A percentile compares a stretch with the other conserved stretches of the same genome.
phyloP scores from a whole-genome alignment of 1,139 yeast species.

The Geotrichum aggregatum region DNA sequence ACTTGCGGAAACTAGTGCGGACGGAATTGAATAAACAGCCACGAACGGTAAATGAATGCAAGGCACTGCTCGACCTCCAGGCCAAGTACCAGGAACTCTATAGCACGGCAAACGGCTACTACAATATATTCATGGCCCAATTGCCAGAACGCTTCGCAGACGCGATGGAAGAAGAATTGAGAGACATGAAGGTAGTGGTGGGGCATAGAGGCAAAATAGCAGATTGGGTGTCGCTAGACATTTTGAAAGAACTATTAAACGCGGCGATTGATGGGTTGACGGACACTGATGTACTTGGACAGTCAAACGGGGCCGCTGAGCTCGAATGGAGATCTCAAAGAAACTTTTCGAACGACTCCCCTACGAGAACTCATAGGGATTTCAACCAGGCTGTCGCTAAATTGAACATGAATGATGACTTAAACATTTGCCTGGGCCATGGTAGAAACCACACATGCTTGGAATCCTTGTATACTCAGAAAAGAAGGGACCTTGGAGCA shows the following conservation, averaged over 20 bases:
- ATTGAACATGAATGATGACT: too few species aligned
- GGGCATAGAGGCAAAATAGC: not conserved
- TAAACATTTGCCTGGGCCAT: too few species aligned
- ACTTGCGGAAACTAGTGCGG: not conserved
- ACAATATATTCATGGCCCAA: not conserved
- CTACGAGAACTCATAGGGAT: too few species aligned
- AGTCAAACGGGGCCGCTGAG: too few species aligned
- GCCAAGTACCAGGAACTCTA: not conserved
- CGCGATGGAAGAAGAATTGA: not conserved
- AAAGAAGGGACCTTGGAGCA: too few species aligned
- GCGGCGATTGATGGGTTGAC: slow-evolving; percentile 1
- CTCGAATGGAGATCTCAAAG: too few species aligned
- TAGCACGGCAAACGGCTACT: not conserved
- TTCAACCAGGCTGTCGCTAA: too few species aligned
- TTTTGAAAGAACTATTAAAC: slow-evolving; percentile 7
- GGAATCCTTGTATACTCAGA: too few species aligned
- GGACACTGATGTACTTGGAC: not conserved
- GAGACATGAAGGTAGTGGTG: not conserved
- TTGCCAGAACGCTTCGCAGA: not conserved
- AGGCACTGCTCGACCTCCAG: not conserved
- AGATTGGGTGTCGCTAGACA: not conserved
- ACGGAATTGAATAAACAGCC: not conserved
- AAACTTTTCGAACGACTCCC: too few species aligned
- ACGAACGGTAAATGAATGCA: not conserved
- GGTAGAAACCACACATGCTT: too few species aligned